These are phyloP conservation scores for Blastocystis sp. DNA, from an alignment of 352 stramenopile genomes.

Conservation along the genomic window DNA sequence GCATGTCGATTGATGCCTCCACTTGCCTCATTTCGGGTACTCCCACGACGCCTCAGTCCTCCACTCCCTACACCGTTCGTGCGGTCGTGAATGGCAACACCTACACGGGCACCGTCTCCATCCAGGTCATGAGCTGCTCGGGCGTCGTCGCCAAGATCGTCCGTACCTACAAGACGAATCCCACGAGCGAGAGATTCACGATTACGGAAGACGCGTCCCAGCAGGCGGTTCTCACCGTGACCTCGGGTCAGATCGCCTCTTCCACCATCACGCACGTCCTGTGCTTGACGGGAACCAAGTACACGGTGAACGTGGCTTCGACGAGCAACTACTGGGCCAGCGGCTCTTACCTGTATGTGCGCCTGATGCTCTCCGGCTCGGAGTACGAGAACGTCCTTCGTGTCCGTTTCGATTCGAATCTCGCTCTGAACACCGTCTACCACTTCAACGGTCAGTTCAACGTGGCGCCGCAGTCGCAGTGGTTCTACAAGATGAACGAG, in stretches of 20 bases:
- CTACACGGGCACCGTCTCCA: not conserved
- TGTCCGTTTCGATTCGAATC: conserved; percentile 4
- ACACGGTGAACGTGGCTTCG: not conserved
- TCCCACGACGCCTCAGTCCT: not conserved
- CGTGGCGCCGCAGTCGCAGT: not conserved
- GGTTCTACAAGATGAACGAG: conserved; percentile 23
- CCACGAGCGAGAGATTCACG: not conserved
- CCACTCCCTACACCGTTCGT: conserved; percentile 16
- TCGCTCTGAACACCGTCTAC: not conserved
- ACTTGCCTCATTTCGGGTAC: conserved; percentile 51
- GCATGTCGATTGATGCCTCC: not conserved
- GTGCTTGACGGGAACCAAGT: conserved; percentile 12
- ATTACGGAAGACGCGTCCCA: not conserved
- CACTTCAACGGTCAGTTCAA: conserved; percentile 22
- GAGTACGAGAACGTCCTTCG: conserved; percentile 17
- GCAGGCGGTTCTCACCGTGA: conserved; percentile 14
- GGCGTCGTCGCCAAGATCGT: not conserved
- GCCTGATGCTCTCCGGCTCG: conserved; percentile 2
- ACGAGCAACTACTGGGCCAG: conserved; percentile 5
- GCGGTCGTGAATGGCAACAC: not conserved
- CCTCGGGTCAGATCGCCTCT: not conserved
- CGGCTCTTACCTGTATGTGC: conserved; percentile 39
- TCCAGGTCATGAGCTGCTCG: not conserved
- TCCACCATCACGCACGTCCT: not conserved
- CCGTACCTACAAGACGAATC: conserved; percentile 41